Evolutionary conservation across 306 rosid genomes (phyloP).

Genomic region (Malus sieversii): DNA sequence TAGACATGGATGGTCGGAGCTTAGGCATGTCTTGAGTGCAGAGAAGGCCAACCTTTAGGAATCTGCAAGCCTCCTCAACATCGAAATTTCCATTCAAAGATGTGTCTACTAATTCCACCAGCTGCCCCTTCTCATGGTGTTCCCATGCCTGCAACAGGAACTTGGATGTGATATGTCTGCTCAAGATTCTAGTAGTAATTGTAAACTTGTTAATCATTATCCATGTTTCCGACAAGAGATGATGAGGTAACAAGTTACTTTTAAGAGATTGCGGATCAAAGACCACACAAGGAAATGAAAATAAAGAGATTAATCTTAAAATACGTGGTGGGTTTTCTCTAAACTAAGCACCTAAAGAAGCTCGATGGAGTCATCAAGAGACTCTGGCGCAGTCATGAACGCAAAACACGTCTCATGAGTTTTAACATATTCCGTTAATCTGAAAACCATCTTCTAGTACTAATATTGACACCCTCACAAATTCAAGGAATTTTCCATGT

Average conservation of each 20-base stretch:
- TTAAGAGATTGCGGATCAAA: no score
- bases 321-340: neutral
- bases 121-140: conserved; percentile 42
- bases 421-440: neutral
- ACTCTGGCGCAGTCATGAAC: neutral
- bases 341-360: neutral
- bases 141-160: conserved; percentile 52
- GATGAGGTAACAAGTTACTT: neutral
- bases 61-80: conserved; percentile 52
- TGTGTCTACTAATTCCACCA: conserved; percentile 47
- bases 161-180: neutral
- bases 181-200: neutral
- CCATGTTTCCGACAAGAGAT: neutral
- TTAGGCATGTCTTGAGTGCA: conserved; percentile 78
- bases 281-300: no score
- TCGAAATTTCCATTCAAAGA: conserved; percentile 21
- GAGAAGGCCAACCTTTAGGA: conserved; percentile 59
- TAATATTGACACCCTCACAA: neutral
- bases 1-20: conserved; percentile 71
- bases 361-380: neutral
- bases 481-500: neutral
- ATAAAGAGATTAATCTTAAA: neutral
- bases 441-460: neutral
- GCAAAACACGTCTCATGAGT: neutral
- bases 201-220: neutral